phyloP scores from a whole-genome alignment of 768 basidiomycete species.

The Pulveroboletus sp. region DNA sequence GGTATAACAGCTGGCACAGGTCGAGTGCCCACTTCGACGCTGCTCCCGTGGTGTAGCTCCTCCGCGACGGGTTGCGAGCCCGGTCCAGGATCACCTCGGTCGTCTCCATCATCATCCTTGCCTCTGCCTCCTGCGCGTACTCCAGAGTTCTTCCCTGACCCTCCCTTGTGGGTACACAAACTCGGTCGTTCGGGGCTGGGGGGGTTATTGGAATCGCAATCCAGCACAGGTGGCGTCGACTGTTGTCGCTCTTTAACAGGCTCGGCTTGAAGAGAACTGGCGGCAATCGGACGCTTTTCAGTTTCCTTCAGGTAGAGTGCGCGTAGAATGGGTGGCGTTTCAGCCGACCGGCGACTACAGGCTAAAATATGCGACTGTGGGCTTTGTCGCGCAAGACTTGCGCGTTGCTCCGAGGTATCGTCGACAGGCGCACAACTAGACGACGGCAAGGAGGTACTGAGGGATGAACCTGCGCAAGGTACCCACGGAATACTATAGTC shows the following conservation, averaged over 20 bases:
- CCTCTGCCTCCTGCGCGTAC: background rate
- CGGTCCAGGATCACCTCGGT: constrained; percentile 5
- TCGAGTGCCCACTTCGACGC: constrained; percentile 16
- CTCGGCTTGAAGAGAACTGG: background rate
- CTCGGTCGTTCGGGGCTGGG: constrained; percentile 28
- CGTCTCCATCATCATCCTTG: background rate
- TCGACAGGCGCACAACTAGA: background rate
- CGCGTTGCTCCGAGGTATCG: too few relatives aligned
- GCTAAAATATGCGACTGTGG: constrained; percentile 32
- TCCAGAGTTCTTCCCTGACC: too few relatives aligned
- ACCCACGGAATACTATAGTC: constrained; percentile 58
- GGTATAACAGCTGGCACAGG: background rate
- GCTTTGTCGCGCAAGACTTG: constrained; percentile 11
- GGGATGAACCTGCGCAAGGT: constrained; percentile 34
- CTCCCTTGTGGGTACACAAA: too few relatives aligned
- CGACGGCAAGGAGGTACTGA: constrained; percentile 24
- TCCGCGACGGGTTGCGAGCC: constrained; percentile 23
- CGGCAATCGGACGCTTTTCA: background rate
- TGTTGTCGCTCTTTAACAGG: constrained; percentile 11
- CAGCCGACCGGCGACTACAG: constrained; percentile 29
- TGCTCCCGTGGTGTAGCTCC: constrained; percentile 5
- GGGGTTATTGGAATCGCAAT: constrained; percentile 29
- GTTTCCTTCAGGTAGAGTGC: too few relatives aligned
- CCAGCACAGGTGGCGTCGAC: constrained; percentile 54
- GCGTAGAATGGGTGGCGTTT: background rate